These are phyloP conservation scores for Rhizophora apiculata DNA, from an alignment of 345 rosid species.

Conservation along the genomic window DNA sequence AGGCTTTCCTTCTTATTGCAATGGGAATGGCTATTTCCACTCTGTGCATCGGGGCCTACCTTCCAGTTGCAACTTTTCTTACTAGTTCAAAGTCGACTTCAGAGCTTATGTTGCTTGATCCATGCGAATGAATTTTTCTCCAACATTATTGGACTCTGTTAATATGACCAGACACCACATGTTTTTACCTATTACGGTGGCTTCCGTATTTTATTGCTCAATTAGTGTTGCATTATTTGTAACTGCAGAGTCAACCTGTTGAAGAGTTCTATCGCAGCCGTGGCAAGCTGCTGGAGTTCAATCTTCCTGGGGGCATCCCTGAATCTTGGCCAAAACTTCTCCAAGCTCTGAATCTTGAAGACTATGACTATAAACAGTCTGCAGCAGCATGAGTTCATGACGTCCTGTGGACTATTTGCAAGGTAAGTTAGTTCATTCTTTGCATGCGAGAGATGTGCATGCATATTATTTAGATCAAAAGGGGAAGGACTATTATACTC, in stretches of 20 bases:
- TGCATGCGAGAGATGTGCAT: conserved; percentile 38
- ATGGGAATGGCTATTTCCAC: no score
- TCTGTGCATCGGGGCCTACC: no score
- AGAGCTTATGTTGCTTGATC: no score
- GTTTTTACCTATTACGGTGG: no score
- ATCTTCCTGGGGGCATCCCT: conserved; percentile 96
- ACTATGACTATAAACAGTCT: conserved; percentile 50
- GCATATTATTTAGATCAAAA: conserved; percentile 26
- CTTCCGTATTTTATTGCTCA: background rate
- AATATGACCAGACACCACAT: background rate
- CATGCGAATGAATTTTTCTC: background rate
- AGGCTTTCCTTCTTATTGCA: no score
- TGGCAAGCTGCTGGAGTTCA: conserved; percentile 78
- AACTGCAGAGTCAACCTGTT: conserved; percentile 80
- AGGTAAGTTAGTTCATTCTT: conserved; percentile 56
- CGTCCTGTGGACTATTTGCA: conserved; percentile 14
- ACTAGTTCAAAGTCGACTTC: no score
- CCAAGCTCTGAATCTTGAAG: conserved; percentile 73
- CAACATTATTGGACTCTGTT: background rate
- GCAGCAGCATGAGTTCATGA: conserved; percentile 51
- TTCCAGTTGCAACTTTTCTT: no score
- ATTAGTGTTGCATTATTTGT: background rate
- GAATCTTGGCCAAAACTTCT: conserved; percentile 97
- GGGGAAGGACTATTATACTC: conserved; percentile 10
- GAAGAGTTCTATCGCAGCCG: conserved; percentile 79